Conservation (phyloP, 1,284 basidiomycete species). For the Ceratobasidium sp. region DNA sequence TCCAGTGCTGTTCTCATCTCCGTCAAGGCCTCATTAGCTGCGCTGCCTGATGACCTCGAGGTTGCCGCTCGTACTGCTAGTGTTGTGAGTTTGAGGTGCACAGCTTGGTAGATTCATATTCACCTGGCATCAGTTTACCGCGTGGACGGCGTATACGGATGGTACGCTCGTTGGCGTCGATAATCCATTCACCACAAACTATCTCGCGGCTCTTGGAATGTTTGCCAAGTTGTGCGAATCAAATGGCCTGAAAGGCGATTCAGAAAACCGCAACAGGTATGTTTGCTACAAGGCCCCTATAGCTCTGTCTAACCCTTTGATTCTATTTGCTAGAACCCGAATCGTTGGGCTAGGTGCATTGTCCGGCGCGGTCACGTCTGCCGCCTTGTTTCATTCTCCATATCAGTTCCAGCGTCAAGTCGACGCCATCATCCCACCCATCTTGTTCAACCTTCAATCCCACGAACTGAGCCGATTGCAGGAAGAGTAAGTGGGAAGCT, state of each 20-base stretch:
- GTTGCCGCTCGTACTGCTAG: conserved; percentile 82
- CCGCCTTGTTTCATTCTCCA: conserved; percentile 81
- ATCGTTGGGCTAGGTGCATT: conserved; percentile 86
- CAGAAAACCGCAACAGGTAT: conserved; percentile 73
- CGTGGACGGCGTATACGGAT: conserved; percentile 92
- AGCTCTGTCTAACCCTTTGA: conserved; percentile 27
- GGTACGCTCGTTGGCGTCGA: conserved; percentile 82
- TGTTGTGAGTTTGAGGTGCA: conserved; percentile 64
- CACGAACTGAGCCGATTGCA: conserved; percentile 67
- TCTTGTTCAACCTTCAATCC: conserved; percentile 74
- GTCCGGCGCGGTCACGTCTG: conserved; percentile 81
- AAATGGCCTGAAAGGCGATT: conserved; percentile 59
- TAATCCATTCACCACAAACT: conserved; percentile 69
- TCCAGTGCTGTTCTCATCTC: conserved; percentile 78
- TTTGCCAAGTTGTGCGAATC: conserved; percentile 70
- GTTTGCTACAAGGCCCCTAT: not conserved
- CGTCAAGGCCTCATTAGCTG: conserved; percentile 69
- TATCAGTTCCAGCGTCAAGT: conserved; percentile 77
- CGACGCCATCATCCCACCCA: conserved; percentile 72
- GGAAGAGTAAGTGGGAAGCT: conserved; percentile 63
- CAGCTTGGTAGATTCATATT: not conserved
- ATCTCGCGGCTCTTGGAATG: conserved; percentile 69
- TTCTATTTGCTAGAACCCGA: conserved; percentile 64
- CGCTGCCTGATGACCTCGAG: conserved; percentile 78
- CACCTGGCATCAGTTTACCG: conserved; percentile 68